Evolutionary conservation across 2,329 filamentous ascomycete species (phyloP).

Genomic region (Tolypocladium tropicale): DNA sequence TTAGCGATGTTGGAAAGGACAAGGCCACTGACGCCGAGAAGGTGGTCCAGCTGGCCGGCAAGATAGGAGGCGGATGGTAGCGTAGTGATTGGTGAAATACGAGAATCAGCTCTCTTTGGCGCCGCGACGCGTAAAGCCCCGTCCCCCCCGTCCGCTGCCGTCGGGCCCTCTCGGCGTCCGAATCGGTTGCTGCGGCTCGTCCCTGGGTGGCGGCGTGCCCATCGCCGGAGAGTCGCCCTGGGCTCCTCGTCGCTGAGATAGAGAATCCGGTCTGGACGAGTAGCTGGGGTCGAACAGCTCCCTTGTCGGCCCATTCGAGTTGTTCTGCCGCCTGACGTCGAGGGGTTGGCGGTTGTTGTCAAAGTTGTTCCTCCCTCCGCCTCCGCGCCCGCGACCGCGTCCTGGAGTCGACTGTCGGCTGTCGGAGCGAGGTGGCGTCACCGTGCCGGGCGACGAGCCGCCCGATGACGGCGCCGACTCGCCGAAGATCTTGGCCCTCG

Average conservation of each 20-base stretch:
- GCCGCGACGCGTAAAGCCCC: constrained; percentile 62
- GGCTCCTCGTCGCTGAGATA: constrained; percentile 30
- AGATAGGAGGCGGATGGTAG: constrained; percentile 90
- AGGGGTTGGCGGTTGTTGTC: constrained; percentile 5
- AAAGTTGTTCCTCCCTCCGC: constrained; percentile 13
- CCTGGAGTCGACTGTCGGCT: constrained; percentile 28
- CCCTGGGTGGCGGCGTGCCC: constrained; percentile 33
- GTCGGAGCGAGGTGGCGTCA: constrained; percentile 42
- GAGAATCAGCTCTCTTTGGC: constrained; percentile 23
- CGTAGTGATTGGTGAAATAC: constrained; percentile 11
- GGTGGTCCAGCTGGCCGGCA: constrained; percentile 80
- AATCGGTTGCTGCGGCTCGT: constrained; percentile 57
- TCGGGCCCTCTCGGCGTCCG: constrained; percentile 72
- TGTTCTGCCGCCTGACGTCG: constrained; percentile 11
- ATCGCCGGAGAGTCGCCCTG: constrained; percentile 27
- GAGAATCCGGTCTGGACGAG: constrained; percentile 50
- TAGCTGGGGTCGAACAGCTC: constrained; percentile 75
- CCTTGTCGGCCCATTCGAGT: constrained; percentile 23
- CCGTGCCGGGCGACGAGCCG: constrained; percentile 50
- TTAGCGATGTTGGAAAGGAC: constrained; percentile 87
- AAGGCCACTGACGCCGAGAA: constrained; percentile 60
- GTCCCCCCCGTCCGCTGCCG: constrained; percentile 63
- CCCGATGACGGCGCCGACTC: constrained; percentile 44
- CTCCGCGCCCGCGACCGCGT: constrained; percentile 35
- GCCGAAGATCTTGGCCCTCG: constrained; percentile 78